phyloP scores from a whole-genome alignment of 164 flowering plant species.

The Platanus orientalis region DNA sequence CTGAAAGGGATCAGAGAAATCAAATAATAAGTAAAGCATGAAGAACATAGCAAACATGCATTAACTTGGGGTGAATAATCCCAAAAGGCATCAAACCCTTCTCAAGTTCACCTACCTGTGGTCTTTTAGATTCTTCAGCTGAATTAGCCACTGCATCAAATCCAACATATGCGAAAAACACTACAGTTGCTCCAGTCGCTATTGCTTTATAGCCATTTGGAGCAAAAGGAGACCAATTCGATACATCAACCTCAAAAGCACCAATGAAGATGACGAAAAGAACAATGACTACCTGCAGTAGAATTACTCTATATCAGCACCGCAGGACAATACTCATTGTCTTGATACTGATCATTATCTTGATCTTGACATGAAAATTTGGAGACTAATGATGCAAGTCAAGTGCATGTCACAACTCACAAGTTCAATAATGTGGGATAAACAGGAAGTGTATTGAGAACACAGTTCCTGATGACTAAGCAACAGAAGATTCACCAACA shows the following conservation, averaged over 20 bases:
- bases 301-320: conserved; percentile 4
- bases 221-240: no score
- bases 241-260: conserved; percentile 80
- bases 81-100: no score
- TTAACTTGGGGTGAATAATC: not conserved
- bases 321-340: not conserved
- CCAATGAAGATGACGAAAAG: conserved; percentile 68
- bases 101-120: conserved; percentile 55
- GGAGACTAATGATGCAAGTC: not conserved
- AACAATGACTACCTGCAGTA: conserved; percentile 79
- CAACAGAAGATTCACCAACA: not conserved
- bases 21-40: not conserved
- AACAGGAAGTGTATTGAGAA: no score
- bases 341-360: not conserved
- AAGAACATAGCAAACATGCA: not conserved
- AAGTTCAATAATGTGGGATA: conserved; percentile 1
- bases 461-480: no score
- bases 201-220: conserved; percentile 78
- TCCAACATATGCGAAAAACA: conserved; percentile 98
- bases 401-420: not conserved
- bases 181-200: no score
- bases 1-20: not conserved
- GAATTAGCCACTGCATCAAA: conserved; percentile 99
- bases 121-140: conserved; percentile 93
- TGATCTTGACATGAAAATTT: not conserved